Evolutionary conservation across 495 filamentous ascomycete species (phyloP).

Genomic region (Hypoxylon lenormandii): DNA sequence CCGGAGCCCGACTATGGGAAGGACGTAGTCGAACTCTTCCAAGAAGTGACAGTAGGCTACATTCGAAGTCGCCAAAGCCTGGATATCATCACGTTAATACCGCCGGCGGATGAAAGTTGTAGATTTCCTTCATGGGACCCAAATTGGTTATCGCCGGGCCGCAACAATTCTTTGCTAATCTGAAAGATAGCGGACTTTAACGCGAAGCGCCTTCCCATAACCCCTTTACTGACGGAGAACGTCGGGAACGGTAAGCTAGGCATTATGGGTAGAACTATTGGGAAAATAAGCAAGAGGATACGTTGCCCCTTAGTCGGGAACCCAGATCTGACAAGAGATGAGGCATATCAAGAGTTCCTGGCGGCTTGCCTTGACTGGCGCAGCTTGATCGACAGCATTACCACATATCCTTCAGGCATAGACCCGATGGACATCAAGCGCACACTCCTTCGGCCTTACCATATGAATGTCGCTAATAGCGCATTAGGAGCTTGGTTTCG

Average conservation of each 20-base stretch:
- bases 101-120: too few species aligned
- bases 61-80: too few species aligned
- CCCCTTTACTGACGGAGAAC: not conserved
- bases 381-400: not conserved
- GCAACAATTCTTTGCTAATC: not conserved
- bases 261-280: too few species aligned
- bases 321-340: not conserved
- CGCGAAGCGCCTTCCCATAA: not conserved
- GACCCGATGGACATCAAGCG: not conserved
- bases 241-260: too few species aligned
- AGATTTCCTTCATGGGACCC: too few species aligned
- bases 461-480: not conserved
- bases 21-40: too few species aligned
- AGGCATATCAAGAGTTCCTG: not conserved
- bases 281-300: constrained; percentile 1
- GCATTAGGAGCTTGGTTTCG: not conserved
- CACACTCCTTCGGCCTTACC: not conserved
- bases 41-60: too few species aligned
- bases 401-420: not conserved
- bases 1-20: too few species aligned
- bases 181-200: not conserved
- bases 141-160: too few species aligned
- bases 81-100: too few species aligned
- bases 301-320: not conserved
- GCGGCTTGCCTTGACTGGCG: not conserved